Base-by-base conservation (phyloP, 2,329 filamentous ascomycete species). In the Talaromyces pinophilus region DNA sequence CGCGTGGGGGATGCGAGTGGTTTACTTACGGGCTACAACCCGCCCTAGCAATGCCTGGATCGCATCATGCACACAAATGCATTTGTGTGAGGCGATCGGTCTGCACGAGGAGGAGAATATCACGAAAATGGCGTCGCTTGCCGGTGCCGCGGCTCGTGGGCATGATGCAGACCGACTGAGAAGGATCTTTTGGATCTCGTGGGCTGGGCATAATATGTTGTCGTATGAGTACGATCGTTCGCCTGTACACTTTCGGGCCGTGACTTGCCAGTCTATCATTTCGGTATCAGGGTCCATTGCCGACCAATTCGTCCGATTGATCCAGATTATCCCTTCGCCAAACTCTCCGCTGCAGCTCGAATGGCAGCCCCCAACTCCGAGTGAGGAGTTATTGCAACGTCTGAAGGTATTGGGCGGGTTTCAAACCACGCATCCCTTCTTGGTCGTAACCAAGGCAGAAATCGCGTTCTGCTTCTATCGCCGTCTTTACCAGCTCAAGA, bases 121-220 rank as follows among this genome's bases (percentile, higher is more conserved):
- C 28, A 68, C 70, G n/a, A 72, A 67, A 22, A 73, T 76, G 13
- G 71, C 73, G 25, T 73, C 72, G 1, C 40, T 67, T 8, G 65
- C 73, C 8, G 52, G 52, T 8, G 52, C 52, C 13, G 52, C 52
- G 17, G 28, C 30, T 6, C 17, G 35, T 60, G 74, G 75, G 22
- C 68, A 76, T 70, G 74, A 76, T 69, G 70, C 69, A 1, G 75
- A 76, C 59, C 72, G 74, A 2, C 67, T 76, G 61, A 70, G 73
- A 59, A 59, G 74, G 19, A 76, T 76, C n/a, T 76, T 76, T 55
- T 76, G 74, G 75, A 68, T 76, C 64, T 70, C 71, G 2, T 76
- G 75, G 75, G 73, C 74, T 4, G 75, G 69, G 7, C 74, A 76
- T 66, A 62, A 64, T 11, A 75, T 76, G 71, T 66, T 76, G 5